Evolutionary conservation across 2,329 filamentous ascomycete genomes (phyloP), one percentile per base, ranked within the genome.

Genomic region (Botryotinia globosa): DNA sequence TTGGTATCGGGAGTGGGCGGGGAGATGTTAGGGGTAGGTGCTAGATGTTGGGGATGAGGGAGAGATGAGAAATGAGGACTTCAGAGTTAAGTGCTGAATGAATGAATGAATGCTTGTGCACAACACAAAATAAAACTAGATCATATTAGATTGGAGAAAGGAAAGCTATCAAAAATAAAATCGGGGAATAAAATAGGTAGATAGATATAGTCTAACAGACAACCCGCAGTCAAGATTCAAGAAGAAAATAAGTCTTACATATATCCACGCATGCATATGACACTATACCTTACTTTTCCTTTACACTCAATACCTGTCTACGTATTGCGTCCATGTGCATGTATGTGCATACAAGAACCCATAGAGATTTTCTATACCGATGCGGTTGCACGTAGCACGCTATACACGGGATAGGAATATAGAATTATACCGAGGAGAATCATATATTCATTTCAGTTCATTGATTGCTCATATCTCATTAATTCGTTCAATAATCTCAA

Each of bases 1-100:
- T 58, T 98, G 94, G 92, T 98, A 98, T 82, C 87, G 89, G 76
- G 83, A 87, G 45, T 98, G 95, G 95, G 88, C 91, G 14, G 51
- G 56, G 51, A 74, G 45, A 6, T 70, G 73, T 62, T 74, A 72
- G 61, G 16, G 18, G 48, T 74, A 69, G 45, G 16, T 18, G 48
- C 5, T 51, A n/a, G 48, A 51, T 25, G 5, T n/a, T 54, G 48
- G 12, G 25, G 4, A 16, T 54, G 16, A 9, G 29, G 10, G 48
- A n/a, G 29, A 32, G 7, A 20, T 58, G 29, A 58, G 29, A 34
- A 18, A 42, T 42, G 29, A 39, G 37, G 37, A 9, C 9, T 12
- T 39, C 25, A 42, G 12, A 18, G 34, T 39, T 39, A 7, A 39
- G 10, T 39, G 37, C n/a, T 42, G 39, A 16, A 42, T 42, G 34